phyloP scores from a whole-genome alignment of 768 basidiomycete genomes.

The Lentinus tigrinus region DNA sequence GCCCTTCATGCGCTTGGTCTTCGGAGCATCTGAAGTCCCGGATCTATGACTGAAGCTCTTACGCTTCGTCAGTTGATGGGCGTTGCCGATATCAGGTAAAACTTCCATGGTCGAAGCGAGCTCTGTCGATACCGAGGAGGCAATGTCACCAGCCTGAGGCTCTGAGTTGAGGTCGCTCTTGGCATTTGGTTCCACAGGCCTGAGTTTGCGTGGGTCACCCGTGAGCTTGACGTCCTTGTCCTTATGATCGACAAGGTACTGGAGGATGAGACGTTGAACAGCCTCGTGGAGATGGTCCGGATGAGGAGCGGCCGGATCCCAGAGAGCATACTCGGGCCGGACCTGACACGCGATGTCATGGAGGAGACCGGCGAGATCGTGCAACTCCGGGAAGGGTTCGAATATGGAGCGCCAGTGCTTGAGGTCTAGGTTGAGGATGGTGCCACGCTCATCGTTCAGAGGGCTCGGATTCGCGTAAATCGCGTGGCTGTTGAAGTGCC shows the following conservation, averaged over 20 bases:
- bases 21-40: too few relatives aligned
- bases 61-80: too few relatives aligned
- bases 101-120: too few relatives aligned
- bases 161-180: too few relatives aligned
- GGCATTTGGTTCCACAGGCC: background rate
- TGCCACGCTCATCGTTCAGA: background rate
- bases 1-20: too few relatives aligned
- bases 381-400: background rate
- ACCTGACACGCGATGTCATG: background rate
- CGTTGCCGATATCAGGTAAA: too few relatives aligned
- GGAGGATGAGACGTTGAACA: conserved; percentile 1
- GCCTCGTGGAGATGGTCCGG: conserved; percentile 8
- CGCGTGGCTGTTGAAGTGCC: background rate
- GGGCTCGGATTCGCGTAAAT: background rate
- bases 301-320: background rate
- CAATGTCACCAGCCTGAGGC: too few relatives aligned
- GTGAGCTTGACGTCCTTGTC: background rate
- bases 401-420: too few relatives aligned
- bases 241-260: conserved; percentile 4
- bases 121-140: too few relatives aligned
- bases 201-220: background rate
- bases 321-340: background rate
- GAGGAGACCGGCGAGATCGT: background rate
- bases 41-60: too few relatives aligned
- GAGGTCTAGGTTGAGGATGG: background rate